A percentile compares a stretch with the other conserved stretches of the same genome.
Evolutionary conservation across 441 rosid species (phyloP).

Genomic region (Pelargonium myrrhifolium): DNA sequence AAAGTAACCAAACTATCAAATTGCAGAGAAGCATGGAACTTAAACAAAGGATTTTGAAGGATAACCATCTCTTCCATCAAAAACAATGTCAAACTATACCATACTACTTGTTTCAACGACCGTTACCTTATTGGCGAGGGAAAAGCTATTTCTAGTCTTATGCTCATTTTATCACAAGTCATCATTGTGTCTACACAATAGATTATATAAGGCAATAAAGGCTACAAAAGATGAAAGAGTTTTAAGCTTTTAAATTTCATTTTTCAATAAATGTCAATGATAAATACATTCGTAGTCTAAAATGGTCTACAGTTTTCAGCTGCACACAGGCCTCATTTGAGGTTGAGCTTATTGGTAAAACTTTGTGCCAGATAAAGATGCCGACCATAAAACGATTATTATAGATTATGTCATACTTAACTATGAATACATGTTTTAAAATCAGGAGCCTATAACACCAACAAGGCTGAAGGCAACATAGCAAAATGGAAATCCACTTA

Average conservation of each 20-base stretch:
- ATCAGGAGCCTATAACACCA: neutral
- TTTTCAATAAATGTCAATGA: no score
- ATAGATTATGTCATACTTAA: no score
- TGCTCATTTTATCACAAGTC: neutral
- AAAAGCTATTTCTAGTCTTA: neutral
- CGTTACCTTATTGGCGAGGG: neutral
- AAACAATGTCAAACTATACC: neutral
- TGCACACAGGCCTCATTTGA: neutral
- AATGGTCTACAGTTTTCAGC: neutral
- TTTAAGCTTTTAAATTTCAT: no score
- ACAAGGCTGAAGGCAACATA: neutral
- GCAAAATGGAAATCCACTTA: neutral
- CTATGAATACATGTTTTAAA: neutral
- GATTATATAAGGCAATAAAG: no score
- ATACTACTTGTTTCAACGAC: neutral
- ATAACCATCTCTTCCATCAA: neutral
- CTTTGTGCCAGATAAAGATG: neutral
- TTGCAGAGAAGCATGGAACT: conserved; percentile 3
- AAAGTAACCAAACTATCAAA: conserved; percentile 12
- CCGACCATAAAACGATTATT: neutral
- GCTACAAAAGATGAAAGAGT: no score
- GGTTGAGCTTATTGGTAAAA: neutral
- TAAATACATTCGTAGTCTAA: neutral
- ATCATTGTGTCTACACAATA: no score
- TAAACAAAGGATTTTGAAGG: neutral